Evolutionary conservation across 106 monocot genomes (phyloP).

Genomic region (Dioscorea dumetorum): DNA sequence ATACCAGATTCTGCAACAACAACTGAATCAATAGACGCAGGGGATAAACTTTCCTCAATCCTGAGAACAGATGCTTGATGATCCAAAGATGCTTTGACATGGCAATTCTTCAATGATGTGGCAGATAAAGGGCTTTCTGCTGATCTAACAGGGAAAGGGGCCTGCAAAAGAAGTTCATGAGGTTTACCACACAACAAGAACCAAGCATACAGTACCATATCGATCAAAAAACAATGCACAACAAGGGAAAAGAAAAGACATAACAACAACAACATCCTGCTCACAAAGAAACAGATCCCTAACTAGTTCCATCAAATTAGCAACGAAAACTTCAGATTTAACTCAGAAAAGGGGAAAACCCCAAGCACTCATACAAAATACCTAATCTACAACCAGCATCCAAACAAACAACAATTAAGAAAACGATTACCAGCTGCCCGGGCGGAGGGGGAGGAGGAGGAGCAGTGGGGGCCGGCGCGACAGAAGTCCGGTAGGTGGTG

Average conservation of each 20-base stretch:
- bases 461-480: constrained; percentile 4
- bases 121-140: constrained; percentile 44
- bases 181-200: background rate
- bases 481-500: constrained; percentile 59
- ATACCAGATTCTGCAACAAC: constrained; percentile 53
- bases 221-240: background rate
- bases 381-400: too few species aligned
- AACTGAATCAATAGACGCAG: constrained; percentile 78
- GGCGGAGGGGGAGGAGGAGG: constrained; percentile 11
- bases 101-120: constrained; percentile 43
- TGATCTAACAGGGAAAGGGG: constrained; percentile 35
- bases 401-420: too few species aligned
- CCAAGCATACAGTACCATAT: too few species aligned
- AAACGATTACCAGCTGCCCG: constrained; percentile 33
- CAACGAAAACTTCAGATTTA: too few species aligned
- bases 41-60: constrained; percentile 76
- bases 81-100: constrained; percentile 46
- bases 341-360: too few species aligned
- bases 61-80: constrained; percentile 52
- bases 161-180: constrained; percentile 29
- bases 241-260: background rate
- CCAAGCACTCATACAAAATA: too few species aligned
- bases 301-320: background rate
- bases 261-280: background rate
- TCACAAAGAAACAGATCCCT: background rate